Evolutionary conservation across 129 eudicot genomes (phyloP).

Genomic region (carrot (Daucus carota)): DH1_v3.0 NC_030381.2:53118501-53119000

Average conservation of each 20-base stretch:
- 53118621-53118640: background rate
- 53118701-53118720: background rate
- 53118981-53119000: too few relatives aligned
- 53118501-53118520: too few relatives aligned
- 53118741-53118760: background rate
- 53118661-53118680: background rate
- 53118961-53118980: too few relatives aligned
- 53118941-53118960: too few relatives aligned
- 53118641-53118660: background rate
- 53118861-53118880: too few relatives aligned
- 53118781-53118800: background rate
- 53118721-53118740: slow-evolving; percentile 7
- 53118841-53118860: background rate
- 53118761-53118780: background rate
- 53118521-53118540: background rate
- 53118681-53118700: slow-evolving; percentile 11
- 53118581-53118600: background rate
- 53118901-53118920: too few relatives aligned
- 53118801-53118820: background rate
- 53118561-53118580: slow-evolving; percentile 1
- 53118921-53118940: too few relatives aligned
- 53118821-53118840: background rate
- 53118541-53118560: background rate
- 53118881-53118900: too few relatives aligned
- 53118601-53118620: slow-evolving; percentile 4